Conservation (phyloP, 192 early-diverging fungal species). For the Kickxella alabastrina region DNA sequence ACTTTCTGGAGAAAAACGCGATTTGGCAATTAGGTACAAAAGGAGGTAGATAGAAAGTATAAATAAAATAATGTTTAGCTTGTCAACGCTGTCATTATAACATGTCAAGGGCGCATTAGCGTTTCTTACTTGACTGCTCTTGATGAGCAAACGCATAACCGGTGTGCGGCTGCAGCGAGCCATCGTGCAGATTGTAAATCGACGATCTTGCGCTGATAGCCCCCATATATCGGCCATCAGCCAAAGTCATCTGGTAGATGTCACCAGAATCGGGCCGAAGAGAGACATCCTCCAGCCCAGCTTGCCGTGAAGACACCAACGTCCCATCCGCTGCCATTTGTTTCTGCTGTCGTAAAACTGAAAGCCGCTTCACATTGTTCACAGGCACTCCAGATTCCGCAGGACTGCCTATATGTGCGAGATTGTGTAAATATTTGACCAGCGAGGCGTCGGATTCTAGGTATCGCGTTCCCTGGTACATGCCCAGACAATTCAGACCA, state of each 20-base stretch:
- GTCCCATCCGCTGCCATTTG: constrained; percentile 13
- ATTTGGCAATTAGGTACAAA: no score
- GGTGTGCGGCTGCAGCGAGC: constrained; percentile 38
- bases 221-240: constrained; percentile 10
- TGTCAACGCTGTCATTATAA: no score
- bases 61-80: no score
- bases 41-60: no score
- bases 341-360: background rate
- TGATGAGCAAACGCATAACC: constrained; percentile 48
- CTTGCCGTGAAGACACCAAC: no score
- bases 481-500: constrained; percentile 24
- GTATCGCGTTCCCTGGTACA: constrained; percentile 39
- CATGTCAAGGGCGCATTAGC: no score
- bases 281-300: constrained; percentile 16
- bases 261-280: constrained; percentile 12
- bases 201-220: constrained; percentile 36
- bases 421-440: constrained; percentile 27
- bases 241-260: constrained; percentile 6
- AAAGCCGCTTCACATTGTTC: background rate
- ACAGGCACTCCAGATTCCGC: background rate
- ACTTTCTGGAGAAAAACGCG: no score
- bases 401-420: constrained; percentile 23
- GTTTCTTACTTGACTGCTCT: constrained; percentile 4
- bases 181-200: constrained; percentile 40
- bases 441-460: constrained; percentile 26